Conservation (phyloP, 129 eudicot genomes). For the Solidago caesia region DNA sequence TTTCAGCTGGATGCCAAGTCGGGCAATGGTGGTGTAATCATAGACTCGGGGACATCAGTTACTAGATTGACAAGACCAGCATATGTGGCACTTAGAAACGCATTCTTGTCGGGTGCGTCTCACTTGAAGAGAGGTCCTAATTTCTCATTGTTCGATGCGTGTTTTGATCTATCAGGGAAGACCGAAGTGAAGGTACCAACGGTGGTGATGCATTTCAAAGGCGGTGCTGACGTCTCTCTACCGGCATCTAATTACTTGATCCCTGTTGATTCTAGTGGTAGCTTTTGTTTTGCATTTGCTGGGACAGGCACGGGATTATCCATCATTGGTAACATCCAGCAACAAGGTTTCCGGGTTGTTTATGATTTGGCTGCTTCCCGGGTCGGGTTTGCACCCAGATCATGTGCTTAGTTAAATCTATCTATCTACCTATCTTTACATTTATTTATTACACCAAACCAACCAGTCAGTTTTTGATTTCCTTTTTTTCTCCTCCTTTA, state of each 20-base stretch:
- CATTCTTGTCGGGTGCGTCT: conserved; percentile 63
- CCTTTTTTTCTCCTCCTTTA: too few species aligned
- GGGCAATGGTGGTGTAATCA: conserved; percentile 86
- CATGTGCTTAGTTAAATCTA: conserved; percentile 38
- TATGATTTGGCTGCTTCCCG: conserved; percentile 71
- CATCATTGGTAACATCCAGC: conserved; percentile 92
- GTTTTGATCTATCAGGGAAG: conserved; percentile 79
- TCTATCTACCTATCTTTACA: too few species aligned
- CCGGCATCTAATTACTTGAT: conserved; percentile 90
- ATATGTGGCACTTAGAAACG: conserved; percentile 70
- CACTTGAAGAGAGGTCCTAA: conserved; percentile 55
- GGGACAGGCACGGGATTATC: conserved; percentile 79
- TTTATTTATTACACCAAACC: too few species aligned
- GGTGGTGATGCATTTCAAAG: conserved; percentile 72
- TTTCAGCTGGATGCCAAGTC: conserved; percentile 51
- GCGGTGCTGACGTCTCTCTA: conserved; percentile 70
- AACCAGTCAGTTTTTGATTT: too few species aligned
- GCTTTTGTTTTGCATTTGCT: conserved; percentile 90
- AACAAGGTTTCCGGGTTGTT: conserved; percentile 85
- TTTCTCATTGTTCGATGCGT: conserved; percentile 86
- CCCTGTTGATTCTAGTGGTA: conserved; percentile 77
- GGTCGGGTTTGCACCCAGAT: conserved; percentile 78
- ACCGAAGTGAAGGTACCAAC: conserved; percentile 90
- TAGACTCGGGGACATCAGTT: conserved; percentile 93
- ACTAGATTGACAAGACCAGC: conserved; percentile 86